Percentiles rank a stretch among this genome's conserved stretches.
phyloP scores from a whole-genome alignment of 306 rosid genomes.

The Prunus salicina region DNA sequence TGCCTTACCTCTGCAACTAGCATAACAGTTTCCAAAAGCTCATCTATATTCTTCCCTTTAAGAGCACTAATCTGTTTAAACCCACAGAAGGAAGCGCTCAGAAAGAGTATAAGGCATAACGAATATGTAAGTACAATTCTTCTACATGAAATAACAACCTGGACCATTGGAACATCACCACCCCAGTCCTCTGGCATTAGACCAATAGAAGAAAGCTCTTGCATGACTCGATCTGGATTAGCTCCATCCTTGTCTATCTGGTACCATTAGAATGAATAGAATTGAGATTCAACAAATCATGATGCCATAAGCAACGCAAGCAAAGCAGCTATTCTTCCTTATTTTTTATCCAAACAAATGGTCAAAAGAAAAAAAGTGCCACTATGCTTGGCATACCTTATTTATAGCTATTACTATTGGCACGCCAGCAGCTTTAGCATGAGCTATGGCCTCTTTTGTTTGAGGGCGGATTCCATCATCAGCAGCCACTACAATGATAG shows the following conservation, averaged over 20 bases:
- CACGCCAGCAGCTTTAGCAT: conserved; percentile 96
- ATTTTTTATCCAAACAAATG: conserved; percentile 1
- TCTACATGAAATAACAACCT: conserved; percentile 49
- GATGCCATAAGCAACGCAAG: conserved; percentile 21
- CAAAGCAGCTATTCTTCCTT: conserved; percentile 21
- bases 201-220: conserved; percentile 92
- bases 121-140: conserved; percentile 13
- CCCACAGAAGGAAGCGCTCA: conserved; percentile 18
- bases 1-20: conserved; percentile 91
- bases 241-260: conserved; percentile 98
- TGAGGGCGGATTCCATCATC: conserved; percentile 99
- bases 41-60: conserved; percentile 77
- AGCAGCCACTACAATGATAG: conserved; percentile 92
- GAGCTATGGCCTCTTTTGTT: conserved; percentile 98
- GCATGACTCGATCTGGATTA: conserved; percentile 94
- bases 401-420: conserved; percentile 90
- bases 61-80: conserved; percentile 87
- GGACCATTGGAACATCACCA: conserved; percentile 91
- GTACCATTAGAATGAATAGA: conserved; percentile 22
- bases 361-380: neutral
- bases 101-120: conserved; percentile 17
- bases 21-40: conserved; percentile 90
- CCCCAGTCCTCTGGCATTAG: conserved; percentile 99
- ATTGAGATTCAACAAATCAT: conserved; percentile 15
- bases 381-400: conserved; percentile 56